Evolutionary conservation across 345 rosid species (phyloP).

Genomic region (Arabis alpina): DNA sequence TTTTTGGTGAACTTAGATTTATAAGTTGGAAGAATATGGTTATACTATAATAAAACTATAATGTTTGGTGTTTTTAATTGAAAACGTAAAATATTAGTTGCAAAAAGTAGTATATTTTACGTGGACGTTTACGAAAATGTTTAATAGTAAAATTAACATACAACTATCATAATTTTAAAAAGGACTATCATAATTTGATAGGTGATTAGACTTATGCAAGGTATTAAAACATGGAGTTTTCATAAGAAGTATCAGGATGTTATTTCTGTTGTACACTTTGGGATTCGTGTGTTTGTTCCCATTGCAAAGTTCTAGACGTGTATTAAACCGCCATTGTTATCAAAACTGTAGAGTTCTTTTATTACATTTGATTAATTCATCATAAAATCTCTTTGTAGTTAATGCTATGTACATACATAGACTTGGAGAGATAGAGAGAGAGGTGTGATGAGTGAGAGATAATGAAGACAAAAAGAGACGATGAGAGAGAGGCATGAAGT

Average conservation of each 20-base stretch:
- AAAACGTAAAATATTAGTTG: too few species aligned
- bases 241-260: background rate
- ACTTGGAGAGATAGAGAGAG: background rate
- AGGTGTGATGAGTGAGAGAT: conserved; percentile 15
- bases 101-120: too few species aligned
- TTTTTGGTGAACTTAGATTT: background rate
- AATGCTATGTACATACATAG: background rate
- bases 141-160: background rate
- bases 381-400: conserved; percentile 7
- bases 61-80: too few species aligned
- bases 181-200: too few species aligned
- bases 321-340: conserved; percentile 11
- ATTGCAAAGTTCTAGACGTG: background rate
- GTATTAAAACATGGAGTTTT: too few species aligned
- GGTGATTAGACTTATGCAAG: too few species aligned
- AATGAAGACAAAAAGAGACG: conserved; percentile 37
- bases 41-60: too few species aligned
- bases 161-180: background rate
- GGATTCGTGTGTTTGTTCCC: background rate
- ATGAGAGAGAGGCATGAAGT: conserved; percentile 36
- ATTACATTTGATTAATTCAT: conserved; percentile 13
- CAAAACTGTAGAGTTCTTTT: conserved; percentile 9
- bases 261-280: background rate
- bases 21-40: too few species aligned
- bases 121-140: background rate